Evolutionary conservation across 352 stramenopile genomes (phyloP).

Genomic region (Phytophthora melonis): DNA sequence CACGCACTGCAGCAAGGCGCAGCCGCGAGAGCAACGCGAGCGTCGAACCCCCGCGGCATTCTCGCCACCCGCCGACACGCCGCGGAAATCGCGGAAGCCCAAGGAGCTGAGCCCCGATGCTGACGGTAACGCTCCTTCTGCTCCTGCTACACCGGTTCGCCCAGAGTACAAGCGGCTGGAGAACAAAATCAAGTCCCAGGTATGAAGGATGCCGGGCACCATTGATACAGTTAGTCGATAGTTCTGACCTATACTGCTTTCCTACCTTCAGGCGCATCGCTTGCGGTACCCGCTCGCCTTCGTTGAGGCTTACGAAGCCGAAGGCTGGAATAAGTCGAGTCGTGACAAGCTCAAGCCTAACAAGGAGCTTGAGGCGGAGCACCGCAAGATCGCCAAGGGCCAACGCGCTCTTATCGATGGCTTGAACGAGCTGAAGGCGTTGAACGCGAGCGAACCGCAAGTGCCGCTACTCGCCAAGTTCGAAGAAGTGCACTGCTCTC

Average conservation of each 20-base stretch:
- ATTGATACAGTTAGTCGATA: not conserved
- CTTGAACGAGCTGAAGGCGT: constrained; percentile 52
- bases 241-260: constrained; percentile 9
- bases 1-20: constrained; percentile 30
- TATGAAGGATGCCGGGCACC: constrained; percentile 10
- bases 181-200: constrained; percentile 52
- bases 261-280: constrained; percentile 49
- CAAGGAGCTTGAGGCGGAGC: constrained; percentile 65
- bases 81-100: constrained; percentile 37
- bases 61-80: constrained; percentile 29
- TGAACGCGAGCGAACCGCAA: constrained; percentile 57
- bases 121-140: constrained; percentile 10
- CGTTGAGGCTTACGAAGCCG: constrained; percentile 83
- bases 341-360: constrained; percentile 86
- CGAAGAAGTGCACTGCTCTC: constrained; percentile 81
- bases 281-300: constrained; percentile 78
- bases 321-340: constrained; percentile 83
- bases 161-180: constrained; percentile 45
- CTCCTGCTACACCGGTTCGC: constrained; percentile 19
- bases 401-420: constrained; percentile 63
- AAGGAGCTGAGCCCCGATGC: constrained; percentile 26
- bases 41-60: constrained; percentile 40
- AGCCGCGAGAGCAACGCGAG: constrained; percentile 41
- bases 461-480: constrained; percentile 56
- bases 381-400: constrained; percentile 60